phyloP scores from a whole-genome alignment of 257 asterid species.

The Voacanga thouarsii region DNA sequence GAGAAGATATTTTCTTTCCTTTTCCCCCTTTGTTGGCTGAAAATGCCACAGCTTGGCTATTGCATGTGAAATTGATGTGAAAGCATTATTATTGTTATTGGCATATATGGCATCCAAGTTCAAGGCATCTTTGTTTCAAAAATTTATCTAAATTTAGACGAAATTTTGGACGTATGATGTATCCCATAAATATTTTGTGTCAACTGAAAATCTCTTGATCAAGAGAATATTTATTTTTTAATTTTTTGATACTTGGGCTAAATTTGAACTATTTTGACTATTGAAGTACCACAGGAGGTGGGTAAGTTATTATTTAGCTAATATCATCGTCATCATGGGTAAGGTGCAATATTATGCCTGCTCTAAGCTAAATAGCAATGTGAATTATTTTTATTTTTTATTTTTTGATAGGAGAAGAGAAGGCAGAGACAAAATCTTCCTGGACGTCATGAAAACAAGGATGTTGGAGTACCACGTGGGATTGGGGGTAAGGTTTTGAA shows the following conservation, averaged over 20 bases:
- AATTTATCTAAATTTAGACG: background rate
- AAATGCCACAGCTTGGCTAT: background rate
- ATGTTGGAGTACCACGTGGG: conserved; percentile 41
- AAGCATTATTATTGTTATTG: background rate
- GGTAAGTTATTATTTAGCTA: too few relatives aligned
- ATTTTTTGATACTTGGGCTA: background rate
- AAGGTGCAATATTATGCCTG: too few relatives aligned
- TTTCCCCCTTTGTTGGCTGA: background rate
- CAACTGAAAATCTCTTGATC: conserved; percentile 6
- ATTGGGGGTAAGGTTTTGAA: conserved; percentile 48
- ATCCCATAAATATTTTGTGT: background rate
- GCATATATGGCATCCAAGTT: background rate
- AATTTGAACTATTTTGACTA: background rate
- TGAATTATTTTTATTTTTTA: conserved; percentile 2
- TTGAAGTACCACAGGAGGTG: background rate
- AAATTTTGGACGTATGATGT: background rate
- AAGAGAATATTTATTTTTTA: background rate
- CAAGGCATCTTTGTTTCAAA: background rate
- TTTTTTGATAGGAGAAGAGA: conserved; percentile 24
- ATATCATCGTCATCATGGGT: too few relatives aligned
- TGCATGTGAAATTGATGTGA: background rate
- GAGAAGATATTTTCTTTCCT: conserved; percentile 12
- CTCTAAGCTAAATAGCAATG: conserved; percentile 1
- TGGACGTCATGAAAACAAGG: conserved; percentile 18
- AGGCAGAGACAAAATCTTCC: conserved; percentile 16